These are phyloP conservation scores for Calonectria multiphialidica DNA, from an alignment of 2,329 filamentous ascomycete genomes.

Conservation along the genomic window DNA sequence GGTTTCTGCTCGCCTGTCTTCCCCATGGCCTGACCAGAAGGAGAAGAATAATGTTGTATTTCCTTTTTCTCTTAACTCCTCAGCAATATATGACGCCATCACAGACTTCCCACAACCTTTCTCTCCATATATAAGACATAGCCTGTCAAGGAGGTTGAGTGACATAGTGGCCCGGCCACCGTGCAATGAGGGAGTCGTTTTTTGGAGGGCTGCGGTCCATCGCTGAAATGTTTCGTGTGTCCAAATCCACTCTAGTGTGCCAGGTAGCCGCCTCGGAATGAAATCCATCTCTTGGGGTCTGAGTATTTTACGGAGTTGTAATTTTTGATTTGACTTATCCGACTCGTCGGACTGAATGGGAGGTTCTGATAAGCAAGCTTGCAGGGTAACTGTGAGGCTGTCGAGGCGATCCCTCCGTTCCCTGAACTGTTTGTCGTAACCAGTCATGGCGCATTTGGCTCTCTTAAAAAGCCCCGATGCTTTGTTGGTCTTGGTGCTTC, in stretches of 20 bases:
- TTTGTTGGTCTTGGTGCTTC: background rate
- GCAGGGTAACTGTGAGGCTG: background rate
- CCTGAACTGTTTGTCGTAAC: slow-evolving; percentile 8
- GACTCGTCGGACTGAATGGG: background rate
- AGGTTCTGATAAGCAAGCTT: background rate
- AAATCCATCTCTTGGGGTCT: background rate
- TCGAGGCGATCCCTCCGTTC: background rate
- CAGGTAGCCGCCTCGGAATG: background rate
- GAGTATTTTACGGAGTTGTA: slow-evolving; percentile 5
- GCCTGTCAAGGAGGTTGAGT: background rate
- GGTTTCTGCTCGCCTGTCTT: background rate
- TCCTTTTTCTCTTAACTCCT: background rate
- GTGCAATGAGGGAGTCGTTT: background rate
- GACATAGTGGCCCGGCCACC: background rate
- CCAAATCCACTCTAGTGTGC: slow-evolving; percentile 9
- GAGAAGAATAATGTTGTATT: slow-evolving; percentile 1
- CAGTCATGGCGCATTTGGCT: background rate
- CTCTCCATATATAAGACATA: background rate
- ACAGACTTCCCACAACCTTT: slow-evolving; percentile 11
- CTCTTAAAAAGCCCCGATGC: background rate
- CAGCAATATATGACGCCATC: slow-evolving; percentile 1
- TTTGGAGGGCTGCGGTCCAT: background rate
- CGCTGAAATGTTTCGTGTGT: background rate
- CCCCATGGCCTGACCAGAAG: slow-evolving; percentile 3
- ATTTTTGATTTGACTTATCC: background rate